Conservation (phyloP, 208 protist species). For the Trypanosoma lewisi region DNA sequence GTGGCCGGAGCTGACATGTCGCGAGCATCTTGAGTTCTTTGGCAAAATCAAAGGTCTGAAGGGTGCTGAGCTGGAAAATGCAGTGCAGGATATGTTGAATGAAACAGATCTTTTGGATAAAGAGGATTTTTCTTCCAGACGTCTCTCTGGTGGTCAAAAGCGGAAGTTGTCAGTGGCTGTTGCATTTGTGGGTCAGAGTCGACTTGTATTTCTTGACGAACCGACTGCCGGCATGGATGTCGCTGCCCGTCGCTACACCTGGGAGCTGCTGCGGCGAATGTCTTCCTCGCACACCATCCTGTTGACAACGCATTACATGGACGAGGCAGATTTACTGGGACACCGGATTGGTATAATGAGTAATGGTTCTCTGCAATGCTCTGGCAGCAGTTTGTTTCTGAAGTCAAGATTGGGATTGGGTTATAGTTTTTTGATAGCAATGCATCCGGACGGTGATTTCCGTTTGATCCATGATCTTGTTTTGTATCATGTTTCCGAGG, state of each 20-base stretch:
- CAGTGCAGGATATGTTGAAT: constrained; percentile 34
- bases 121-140: constrained; percentile 34
- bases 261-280: constrained; percentile 29
- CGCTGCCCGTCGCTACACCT: constrained; percentile 31
- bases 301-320: constrained; percentile 88
- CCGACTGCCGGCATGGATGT: constrained; percentile 56
- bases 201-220: constrained; percentile 80
- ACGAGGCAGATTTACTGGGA: constrained; percentile 92
- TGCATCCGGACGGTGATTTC: no score
- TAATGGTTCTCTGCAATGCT: constrained; percentile 50
- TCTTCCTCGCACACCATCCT: constrained; percentile 24
- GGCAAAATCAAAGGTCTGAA: constrained; percentile 74
- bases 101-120: constrained; percentile 60
- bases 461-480: no score
- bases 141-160: constrained; percentile 70
- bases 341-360: constrained; percentile 94
- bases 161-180: constrained; percentile 71
- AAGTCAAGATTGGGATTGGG: constrained; percentile 47
- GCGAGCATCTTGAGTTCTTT: constrained; percentile 81
- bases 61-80: constrained; percentile 40
- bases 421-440: no score
- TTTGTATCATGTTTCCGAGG: no score
- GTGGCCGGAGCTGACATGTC: constrained; percentile 62
- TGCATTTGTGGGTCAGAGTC: constrained; percentile 71
- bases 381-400: constrained; percentile 58